phyloP scores from a whole-genome alignment of 352 stramenopile species.

The Phytophthora syringae region DNA sequence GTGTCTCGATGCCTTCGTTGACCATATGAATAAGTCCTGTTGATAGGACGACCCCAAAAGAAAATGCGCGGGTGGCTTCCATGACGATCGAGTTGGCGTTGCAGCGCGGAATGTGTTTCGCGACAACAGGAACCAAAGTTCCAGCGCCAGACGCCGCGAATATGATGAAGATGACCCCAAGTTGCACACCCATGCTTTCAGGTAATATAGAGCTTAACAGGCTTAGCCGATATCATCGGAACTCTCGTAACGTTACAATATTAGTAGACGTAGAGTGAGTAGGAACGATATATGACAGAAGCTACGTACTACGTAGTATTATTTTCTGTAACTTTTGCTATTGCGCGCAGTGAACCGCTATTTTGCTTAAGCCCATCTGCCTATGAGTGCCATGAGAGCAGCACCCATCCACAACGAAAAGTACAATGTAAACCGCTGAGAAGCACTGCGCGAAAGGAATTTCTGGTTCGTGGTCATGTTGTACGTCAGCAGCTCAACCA shows the following conservation, averaged over 20 bases:
- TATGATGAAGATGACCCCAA: constrained; percentile 59
- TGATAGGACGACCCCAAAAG: constrained; percentile 60
- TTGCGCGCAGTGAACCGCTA: no score
- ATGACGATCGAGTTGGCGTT: constrained; percentile 33
- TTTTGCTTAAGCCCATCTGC: no score
- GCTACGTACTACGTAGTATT: no score
- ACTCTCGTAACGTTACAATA: no score
- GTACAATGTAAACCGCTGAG: constrained; percentile 49
- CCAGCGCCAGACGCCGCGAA: constrained; percentile 50
- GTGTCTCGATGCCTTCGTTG: constrained; percentile 53
- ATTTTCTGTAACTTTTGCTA: no score
- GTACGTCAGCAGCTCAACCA: constrained; percentile 74
- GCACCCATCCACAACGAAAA: constrained; percentile 50
- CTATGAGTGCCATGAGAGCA: constrained; percentile 76
- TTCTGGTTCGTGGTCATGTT: constrained; percentile 70
- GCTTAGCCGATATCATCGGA: no score
- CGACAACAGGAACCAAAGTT: no score
- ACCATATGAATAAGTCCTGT: constrained; percentile 74
- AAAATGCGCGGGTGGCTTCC: constrained; percentile 49
- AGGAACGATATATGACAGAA: no score
- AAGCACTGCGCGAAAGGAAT: constrained; percentile 41
- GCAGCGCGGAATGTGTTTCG: constrained; percentile 24
- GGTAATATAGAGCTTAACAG: no score
- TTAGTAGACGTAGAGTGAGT: no score
- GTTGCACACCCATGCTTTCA: no score